These are phyloP conservation scores for Phytophthora palmivora DNA, from an alignment of 352 stramenopile genomes.

Conservation along the genomic window DNA sequence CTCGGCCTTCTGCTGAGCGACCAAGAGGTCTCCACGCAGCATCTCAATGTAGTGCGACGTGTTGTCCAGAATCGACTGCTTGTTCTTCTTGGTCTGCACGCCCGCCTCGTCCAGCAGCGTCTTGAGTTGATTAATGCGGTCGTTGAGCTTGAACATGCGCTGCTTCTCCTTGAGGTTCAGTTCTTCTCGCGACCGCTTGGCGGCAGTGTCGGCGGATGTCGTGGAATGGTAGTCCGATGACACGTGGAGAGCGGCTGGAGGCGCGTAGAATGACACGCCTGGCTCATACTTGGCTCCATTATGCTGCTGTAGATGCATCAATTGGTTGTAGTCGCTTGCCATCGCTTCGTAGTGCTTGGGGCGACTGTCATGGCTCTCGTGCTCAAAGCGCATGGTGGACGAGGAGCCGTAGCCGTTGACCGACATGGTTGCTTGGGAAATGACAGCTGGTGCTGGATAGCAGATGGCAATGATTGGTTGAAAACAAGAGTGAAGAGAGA, in stretches of 20 bases:
- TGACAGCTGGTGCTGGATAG: too few species aligned
- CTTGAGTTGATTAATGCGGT: too few species aligned
- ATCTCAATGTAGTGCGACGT: conserved; percentile 66
- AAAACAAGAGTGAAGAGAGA: too few species aligned
- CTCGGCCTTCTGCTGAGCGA: conserved; percentile 60
- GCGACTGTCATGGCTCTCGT: conserved; percentile 45
- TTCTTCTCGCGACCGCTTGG: conserved; percentile 76
- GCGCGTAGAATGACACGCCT: conserved; percentile 45
- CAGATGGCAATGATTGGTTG: too few species aligned
- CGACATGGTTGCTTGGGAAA: background rate
- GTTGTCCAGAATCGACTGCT: conserved; percentile 76
- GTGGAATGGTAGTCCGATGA: conserved; percentile 56
- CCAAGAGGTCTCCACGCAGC: conserved; percentile 54
- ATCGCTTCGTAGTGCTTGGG: conserved; percentile 43
- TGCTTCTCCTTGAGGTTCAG: too few species aligned
- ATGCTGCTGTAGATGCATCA: conserved; percentile 39
- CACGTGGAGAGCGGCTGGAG: conserved; percentile 50
- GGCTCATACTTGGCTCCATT: conserved; percentile 48
- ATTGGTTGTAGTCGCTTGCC: conserved; percentile 37
- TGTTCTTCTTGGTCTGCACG: conserved; percentile 77
- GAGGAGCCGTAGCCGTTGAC: conserved; percentile 38
- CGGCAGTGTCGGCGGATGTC: conserved; percentile 28
- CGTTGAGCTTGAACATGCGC: too few species aligned
- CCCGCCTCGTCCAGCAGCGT: too few species aligned
- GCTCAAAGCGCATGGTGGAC: conserved; percentile 32